Evolutionary conservation across 805 yeast species (phyloP).

Genomic region (Barnettozyma wickerhamii): DNA sequence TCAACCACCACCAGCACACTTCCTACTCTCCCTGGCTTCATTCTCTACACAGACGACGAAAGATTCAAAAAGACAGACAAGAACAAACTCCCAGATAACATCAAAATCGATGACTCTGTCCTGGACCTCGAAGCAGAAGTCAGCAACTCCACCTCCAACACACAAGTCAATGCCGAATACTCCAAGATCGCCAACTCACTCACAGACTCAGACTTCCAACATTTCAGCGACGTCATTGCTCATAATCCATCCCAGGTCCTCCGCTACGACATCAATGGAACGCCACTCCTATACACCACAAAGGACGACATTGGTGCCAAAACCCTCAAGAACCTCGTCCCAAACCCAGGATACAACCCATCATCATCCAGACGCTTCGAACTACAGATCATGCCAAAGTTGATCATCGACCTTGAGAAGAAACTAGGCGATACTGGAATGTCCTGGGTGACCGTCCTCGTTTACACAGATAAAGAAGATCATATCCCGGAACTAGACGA

Average conservation of each 20-base stretch:
- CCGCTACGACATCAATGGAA: slow-evolving; percentile 77
- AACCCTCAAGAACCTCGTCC: slow-evolving; percentile 39
- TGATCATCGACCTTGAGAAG: slow-evolving; percentile 76
- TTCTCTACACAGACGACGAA: slow-evolving; percentile 72
- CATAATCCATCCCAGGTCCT: slow-evolving; percentile 85
- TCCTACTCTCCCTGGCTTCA: slow-evolving; percentile 60
- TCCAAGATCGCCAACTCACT: slow-evolving; percentile 50
- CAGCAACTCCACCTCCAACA: slow-evolving; percentile 25
- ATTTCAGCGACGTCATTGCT: slow-evolving; percentile 68
- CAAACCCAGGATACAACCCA: slow-evolving; percentile 59
- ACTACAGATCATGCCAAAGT: slow-evolving; percentile 91
- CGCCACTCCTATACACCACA: slow-evolving; percentile 66
- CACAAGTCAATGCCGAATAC: slow-evolving; percentile 34
- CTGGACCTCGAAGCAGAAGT: slow-evolving; percentile 39
- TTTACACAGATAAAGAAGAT: slow-evolving; percentile 73
- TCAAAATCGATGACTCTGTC: slow-evolving; percentile 48
- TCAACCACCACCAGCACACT: slow-evolving; percentile 20
- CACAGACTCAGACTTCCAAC: slow-evolving; percentile 64
- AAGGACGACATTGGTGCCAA: slow-evolving; percentile 50
- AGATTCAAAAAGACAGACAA: slow-evolving; percentile 42
- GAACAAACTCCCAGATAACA: slow-evolving; percentile 43
- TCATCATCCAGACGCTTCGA: slow-evolving; percentile 64
- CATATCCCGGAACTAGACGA: slow-evolving; percentile 52
- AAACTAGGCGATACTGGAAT: slow-evolving; percentile 55
- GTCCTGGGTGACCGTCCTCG: slow-evolving; percentile 96